Evolutionary conservation across 176 grass and related monocot genomes (phyloP), one percentile per base, ranked within the genome.

Genomic region (Puya raimondii): DNA sequence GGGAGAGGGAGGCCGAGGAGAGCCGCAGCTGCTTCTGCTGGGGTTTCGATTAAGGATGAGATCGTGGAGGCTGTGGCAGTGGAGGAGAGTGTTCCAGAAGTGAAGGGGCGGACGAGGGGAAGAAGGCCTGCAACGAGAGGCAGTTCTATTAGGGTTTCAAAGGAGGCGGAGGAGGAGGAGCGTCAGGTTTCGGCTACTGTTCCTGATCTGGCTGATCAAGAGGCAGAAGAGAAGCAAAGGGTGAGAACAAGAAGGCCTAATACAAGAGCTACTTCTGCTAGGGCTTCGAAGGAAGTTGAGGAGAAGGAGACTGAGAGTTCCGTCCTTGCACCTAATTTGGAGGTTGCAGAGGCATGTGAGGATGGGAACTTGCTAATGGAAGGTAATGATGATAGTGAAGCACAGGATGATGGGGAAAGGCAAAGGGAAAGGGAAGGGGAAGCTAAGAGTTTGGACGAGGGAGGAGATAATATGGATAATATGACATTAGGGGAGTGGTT

Each of bases 401-500:
- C 49, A 72, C 64, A 48, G 47, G 3, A 9, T 53, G 67, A 12
- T 71, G 64, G 49, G 5, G 72, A 64, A 51, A 71, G 25, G 25
- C 25, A 26, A 26, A 26, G 25, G 25, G 25, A 64, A 68, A 48
- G 74, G 50, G 66, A 47, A 73, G 72, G 29, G 23, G 22, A 14
- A 65, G 27, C 0, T 47, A 63, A 47, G 57, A 64, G 33, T 22
- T 59, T 29, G 16, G 76, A 71, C 53, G 50, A 75, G 58, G 7
- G 29, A 16, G 48, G 16, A 78, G 53, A 65, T 66, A 64, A 66
- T 79, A 51, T 87, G 66, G 84, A 92, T 48, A 76, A 85, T 11
- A 92, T 97, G 86, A 97, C 93, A 33, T 29, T 97, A 52, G 64
- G 79, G 15, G 73, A 97, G 14, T 97, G 93, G 93, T 90, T 97